A percentile compares a stretch with the other conserved stretches of the same genome.
Conservation (phyloP, 2,329 filamentous ascomycete genomes). For the Pseudodiploospora longispora region DNA sequence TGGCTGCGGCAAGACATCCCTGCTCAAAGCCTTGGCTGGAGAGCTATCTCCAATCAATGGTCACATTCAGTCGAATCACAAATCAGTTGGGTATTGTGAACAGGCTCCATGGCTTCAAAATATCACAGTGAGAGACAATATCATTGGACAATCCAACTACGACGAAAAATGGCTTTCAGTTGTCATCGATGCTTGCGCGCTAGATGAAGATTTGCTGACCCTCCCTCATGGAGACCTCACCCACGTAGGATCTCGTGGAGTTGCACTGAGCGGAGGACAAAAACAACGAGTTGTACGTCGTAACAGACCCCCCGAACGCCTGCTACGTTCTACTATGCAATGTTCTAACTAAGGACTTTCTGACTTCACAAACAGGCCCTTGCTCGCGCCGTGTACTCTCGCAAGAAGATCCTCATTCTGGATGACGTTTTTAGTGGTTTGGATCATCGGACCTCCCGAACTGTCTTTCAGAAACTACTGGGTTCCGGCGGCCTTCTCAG, state of each 20-base stretch:
- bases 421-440: conserved; percentile 40
- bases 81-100: conserved; percentile 14
- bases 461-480: conserved; percentile 34
- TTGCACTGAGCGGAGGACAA: conserved; percentile 36
- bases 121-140: conserved; percentile 8
- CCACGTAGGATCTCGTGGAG: conserved; percentile 31
- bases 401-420: conserved; percentile 30
- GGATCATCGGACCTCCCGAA: conserved; percentile 33
- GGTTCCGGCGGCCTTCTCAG: conserved; percentile 32
- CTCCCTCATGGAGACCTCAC: conserved; percentile 26
- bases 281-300: conserved; percentile 33
- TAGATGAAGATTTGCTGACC: conserved; percentile 25
- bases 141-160: conserved; percentile 3
- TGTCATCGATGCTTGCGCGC: conserved; percentile 25
- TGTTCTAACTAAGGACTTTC: no score
- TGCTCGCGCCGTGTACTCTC: conserved; percentile 38
- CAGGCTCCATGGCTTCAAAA: conserved; percentile 10
- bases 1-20: conserved; percentile 7
- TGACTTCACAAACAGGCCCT: no score
- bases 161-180: conserved; percentile 21
- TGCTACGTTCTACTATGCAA: no score
- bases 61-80: conserved; percentile 1
- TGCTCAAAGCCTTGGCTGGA: conserved; percentile 21
- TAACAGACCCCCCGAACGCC: no score
- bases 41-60: conserved; percentile 4